Base-by-base conservation (phyloP, 768 basidiomycete genomes). In the Rhizopogon roseolus region DNA sequence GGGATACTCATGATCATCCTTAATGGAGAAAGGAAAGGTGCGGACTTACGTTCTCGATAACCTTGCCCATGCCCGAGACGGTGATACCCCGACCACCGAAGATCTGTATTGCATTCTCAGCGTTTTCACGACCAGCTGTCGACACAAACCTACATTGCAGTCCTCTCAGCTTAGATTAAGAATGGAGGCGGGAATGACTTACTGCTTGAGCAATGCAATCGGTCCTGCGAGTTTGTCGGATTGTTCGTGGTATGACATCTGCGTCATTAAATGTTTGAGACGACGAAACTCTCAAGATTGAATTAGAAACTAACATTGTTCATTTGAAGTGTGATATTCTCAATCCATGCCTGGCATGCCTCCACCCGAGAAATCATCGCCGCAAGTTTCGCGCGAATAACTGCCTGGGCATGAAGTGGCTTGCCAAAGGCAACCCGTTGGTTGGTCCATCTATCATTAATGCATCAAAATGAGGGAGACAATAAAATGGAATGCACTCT, bases 81-180 rank as follows among this genome's bases (percentile, higher is more conserved):
- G 95, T 97, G 59, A 98, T 76, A 25, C 86, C 90, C n/a, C 95
- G 81, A 16, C 95, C 95, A 50, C 94, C 94, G 54, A 95, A 96
- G 36, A 96, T 80, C 68, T 90, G 86, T 1, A 86, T 84, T 5
- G 90, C 86, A 56, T 93, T 90, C 76, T 76, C 22, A 9, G 80
- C 77, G 6, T 78, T 78, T 58, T 76, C 75, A 29, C 73, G 71
- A 25, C 71, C 68, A 28, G 81, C 77, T 38, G 78, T 75, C 10
- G 88, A 84, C 29, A 89, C 80, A 61, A 81, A 88, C 65, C 88
- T 90, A 58, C 16, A 52, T 11, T 42, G 16, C 39, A 34, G 49
- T 32, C 37, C 10, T 57, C 59, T 50, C 57, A 55, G 4, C 17
- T 17, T 3, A 19, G 11, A 19, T 34, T 9, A 37, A 14, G 25